Conservation (phyloP, 2,329 filamentous ascomycete genomes). For the Neurospora sp. region DNA sequence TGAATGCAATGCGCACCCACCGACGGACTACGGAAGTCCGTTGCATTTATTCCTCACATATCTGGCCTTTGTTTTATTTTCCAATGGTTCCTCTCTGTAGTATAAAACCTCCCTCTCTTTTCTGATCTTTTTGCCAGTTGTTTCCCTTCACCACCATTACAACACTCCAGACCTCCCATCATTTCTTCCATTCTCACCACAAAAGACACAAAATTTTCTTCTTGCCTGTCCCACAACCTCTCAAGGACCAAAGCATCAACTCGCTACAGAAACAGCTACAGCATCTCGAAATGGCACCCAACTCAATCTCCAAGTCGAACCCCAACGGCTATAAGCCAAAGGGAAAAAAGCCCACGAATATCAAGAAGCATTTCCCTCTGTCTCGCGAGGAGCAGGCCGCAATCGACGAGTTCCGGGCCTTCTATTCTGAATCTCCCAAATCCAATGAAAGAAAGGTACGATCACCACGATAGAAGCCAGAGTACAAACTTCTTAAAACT, state of each 20-base stretch:
- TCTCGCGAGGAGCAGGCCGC: background rate
- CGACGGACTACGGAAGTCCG: background rate
- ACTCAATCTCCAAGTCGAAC: background rate
- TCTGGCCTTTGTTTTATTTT: background rate
- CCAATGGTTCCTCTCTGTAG: background rate
- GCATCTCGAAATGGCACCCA: background rate
- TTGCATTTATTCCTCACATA: background rate
- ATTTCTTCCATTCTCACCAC: background rate
- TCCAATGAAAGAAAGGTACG: too few relatives aligned
- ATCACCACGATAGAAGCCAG: too few relatives aligned
- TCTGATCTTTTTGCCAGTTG: background rate
- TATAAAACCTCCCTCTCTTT: background rate
- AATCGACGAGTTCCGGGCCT: background rate
- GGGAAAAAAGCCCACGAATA: background rate
- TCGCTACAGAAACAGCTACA: too few relatives aligned
- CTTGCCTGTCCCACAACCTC: too few relatives aligned
- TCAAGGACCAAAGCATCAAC: too few relatives aligned
- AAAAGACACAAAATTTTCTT: background rate
- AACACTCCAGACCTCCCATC: background rate
- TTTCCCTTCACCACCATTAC: background rate
- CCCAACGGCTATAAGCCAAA: background rate
- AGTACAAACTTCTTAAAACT: too few relatives aligned
- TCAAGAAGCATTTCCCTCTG: background rate
- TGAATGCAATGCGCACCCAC: background rate
- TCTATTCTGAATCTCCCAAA: background rate